Base-by-base conservation (phyloP, 2,329 filamentous ascomycete genomes). In the Diaporthe citrichinensis region DNA sequence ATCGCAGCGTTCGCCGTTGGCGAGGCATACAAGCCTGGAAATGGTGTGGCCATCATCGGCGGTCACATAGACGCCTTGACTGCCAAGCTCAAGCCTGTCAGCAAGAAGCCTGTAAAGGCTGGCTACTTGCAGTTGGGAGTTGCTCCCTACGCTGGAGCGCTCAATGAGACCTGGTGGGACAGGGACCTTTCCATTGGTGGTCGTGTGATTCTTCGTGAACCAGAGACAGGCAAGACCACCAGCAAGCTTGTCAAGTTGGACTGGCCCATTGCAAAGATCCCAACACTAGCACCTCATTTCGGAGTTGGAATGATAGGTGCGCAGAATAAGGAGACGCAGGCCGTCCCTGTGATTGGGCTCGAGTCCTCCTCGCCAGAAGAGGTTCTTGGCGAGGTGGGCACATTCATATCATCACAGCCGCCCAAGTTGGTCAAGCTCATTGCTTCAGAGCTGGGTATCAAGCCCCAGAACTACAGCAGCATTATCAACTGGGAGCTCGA, bases 401-500 rank as follows among this genome's bases (percentile, higher is more conserved):
- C 93, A 6, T 99, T 98, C 81, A 90, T 92, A 61, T 89, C 93
- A 55, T 96, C 94, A 0, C 97, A 99, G 84, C 96, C 97, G 0
- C 92, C 94, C 39, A 92, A 92, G 78, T 90, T 99, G 28, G 95
- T 98, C 76, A 92, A 93, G 82, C 91, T 95, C 28, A 97, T 99
- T 81, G 91, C 94, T 10, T 90, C 90, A 20, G 90, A 97, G 82
- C 89, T 98, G n/a, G 91, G 91, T 41, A 91, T 98, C 77, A 51
- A 67, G 25, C 8, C 76, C 49, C 86, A 88, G 71, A 91, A 94
- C 77, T 92, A 93, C 82, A 90, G 88, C 79, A 90, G 89, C 71
- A 98, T 99, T 78, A 87, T 98, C 74, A 97, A 97, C 86, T 99
- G 97, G 97, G 97, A 99, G 82, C 91, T 98, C 51, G 97, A 99